phyloP scores from a whole-genome alignment of 345 rosid species.

The Gossypium rotundifolium region DNA sequence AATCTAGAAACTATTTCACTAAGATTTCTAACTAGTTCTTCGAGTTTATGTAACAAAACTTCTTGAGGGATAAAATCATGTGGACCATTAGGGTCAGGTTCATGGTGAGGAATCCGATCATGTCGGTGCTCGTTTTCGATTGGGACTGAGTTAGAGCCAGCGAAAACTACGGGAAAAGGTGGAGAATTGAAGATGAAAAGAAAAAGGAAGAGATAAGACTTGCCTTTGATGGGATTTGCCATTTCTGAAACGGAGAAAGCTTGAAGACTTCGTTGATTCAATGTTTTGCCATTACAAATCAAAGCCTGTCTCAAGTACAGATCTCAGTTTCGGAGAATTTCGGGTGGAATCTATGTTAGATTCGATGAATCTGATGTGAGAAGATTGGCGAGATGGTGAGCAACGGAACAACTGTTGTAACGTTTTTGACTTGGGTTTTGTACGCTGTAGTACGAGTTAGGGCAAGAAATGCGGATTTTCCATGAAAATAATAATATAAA shows the following conservation, averaged over 20 bases:
- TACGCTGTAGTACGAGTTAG: constrained; percentile 7
- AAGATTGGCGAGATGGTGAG: neutral
- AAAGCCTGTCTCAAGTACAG: neutral
- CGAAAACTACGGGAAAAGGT: constrained; percentile 14
- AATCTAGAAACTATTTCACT: constrained; percentile 60
- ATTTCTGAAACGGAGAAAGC: constrained; percentile 22
- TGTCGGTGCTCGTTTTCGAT: constrained; percentile 22
- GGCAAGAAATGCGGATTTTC: constrained; percentile 10
- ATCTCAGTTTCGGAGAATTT: constrained; percentile 8
- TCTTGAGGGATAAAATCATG: constrained; percentile 25
- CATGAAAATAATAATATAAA: neutral
- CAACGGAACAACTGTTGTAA: neutral
- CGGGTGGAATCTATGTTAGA: constrained; percentile 14
- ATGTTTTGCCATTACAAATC: neutral
- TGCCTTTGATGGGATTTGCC: constrained; percentile 54
- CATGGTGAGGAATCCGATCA: constrained; percentile 9
- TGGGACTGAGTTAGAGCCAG: constrained; percentile 29
- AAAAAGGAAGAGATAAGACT: constrained; percentile 39
- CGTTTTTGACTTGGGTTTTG: constrained; percentile 8
- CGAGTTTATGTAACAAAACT: constrained; percentile 52
- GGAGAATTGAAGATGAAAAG: constrained; percentile 35
- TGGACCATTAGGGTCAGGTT: constrained; percentile 14
- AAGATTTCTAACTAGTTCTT: constrained; percentile 68
- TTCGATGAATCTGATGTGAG: constrained; percentile 1
- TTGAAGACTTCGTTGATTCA: neutral